These are phyloP conservation scores for Debaryomyces tyrocola DNA, from an alignment of 805 yeast species.

Conservation along the genomic window DNA sequence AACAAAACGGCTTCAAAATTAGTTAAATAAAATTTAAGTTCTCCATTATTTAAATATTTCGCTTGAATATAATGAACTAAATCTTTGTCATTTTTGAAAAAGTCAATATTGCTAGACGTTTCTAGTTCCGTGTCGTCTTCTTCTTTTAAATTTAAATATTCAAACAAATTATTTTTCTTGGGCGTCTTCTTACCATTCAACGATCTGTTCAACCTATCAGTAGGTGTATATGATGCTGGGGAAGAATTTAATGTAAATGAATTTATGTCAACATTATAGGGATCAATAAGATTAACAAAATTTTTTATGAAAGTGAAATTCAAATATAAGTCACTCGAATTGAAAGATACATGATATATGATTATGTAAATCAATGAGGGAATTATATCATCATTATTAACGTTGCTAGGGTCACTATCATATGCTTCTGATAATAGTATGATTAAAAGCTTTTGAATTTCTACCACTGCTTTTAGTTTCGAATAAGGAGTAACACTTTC, in stretches of 20 bases:
- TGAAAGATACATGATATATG: constrained; percentile 25
- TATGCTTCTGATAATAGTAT: constrained; percentile 11
- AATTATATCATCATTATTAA: constrained; percentile 40
- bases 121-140: constrained; percentile 9
- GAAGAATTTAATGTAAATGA: constrained; percentile 9
- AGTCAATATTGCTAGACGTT: constrained; percentile 7
- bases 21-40: constrained; percentile 37
- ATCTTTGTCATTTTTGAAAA: constrained; percentile 30
- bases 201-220: constrained; percentile 13
- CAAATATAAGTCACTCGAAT: constrained; percentile 29
- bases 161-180: constrained; percentile 23
- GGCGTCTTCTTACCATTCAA: constrained; percentile 9
- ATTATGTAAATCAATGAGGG: constrained; percentile 39
- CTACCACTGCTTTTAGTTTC: constrained; percentile 29
- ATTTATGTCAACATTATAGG: constrained; percentile 25
- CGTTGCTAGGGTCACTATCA: constrained; percentile 20
- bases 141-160: constrained; percentile 28
- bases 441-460: constrained; percentile 32
- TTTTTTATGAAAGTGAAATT: constrained; percentile 37
- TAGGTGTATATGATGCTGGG: constrained; percentile 17
- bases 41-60: constrained; percentile 37
- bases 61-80: constrained; percentile 26
- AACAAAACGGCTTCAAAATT: constrained; percentile 43
- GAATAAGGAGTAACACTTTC: constrained; percentile 30
- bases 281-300: constrained; percentile 34